Evolutionary conservation across 108 stramenopile genomes (phyloP).

Genomic region (Nitzschia sp.): DNA sequence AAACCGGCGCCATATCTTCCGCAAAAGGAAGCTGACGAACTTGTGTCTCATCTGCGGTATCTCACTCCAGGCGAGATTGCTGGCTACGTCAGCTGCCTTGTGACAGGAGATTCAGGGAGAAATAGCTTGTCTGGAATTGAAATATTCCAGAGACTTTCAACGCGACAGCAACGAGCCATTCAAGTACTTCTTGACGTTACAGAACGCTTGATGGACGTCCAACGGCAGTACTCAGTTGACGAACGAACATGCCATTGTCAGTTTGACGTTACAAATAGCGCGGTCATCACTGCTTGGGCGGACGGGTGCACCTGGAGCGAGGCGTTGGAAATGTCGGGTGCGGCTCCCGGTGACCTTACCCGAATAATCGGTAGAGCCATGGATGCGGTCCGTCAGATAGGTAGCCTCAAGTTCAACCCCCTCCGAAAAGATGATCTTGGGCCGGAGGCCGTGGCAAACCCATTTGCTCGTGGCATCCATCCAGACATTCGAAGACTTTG

Average conservation of each 20-base stretch:
- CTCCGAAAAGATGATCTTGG: constrained; percentile 48
- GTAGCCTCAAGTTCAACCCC: constrained; percentile 62
- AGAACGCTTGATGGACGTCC: constrained; percentile 76
- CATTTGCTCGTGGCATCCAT: constrained; percentile 65
- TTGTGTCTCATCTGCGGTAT: constrained; percentile 44
- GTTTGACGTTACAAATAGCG: constrained; percentile 60
- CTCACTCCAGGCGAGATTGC: constrained; percentile 67
- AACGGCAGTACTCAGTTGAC: constrained; percentile 56
- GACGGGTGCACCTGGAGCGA: constrained; percentile 78
- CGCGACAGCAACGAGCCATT: constrained; percentile 66
- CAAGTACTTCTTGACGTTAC: constrained; percentile 61
- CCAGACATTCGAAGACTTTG: constrained; percentile 67
- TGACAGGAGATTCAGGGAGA: constrained; percentile 59
- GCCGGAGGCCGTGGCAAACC: constrained; percentile 21
- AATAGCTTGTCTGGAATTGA: constrained; percentile 43
- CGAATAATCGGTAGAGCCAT: constrained; percentile 71
- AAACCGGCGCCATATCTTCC: constrained; percentile 31
- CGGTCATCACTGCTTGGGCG: constrained; percentile 84
- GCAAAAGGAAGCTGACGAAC: constrained; percentile 57
- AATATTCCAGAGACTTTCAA: constrained; percentile 55
- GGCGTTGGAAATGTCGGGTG: constrained; percentile 69
- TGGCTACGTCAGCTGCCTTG: constrained; percentile 75
- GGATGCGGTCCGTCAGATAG: constrained; percentile 81
- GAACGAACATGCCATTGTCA: constrained; percentile 56
- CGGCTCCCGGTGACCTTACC: constrained; percentile 77